Conservation (phyloP, 768 basidiomycete genomes). For the Psilocybe tampanensis region DNA sequence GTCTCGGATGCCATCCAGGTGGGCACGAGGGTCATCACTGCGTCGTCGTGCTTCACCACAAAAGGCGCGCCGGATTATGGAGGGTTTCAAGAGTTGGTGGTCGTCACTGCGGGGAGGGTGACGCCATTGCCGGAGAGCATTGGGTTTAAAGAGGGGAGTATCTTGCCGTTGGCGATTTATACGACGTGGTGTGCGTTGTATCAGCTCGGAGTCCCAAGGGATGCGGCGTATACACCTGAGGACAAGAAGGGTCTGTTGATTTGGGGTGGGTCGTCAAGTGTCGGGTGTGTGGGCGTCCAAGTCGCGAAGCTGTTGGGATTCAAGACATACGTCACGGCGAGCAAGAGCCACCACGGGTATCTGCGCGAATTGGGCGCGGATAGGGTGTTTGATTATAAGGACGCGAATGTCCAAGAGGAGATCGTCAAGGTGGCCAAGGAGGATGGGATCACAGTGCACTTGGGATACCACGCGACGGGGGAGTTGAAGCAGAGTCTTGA, state of each 20-base stretch:
- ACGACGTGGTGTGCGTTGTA: background rate
- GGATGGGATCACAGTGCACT: background rate
- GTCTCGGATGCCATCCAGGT: background rate
- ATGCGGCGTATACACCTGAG: background rate
- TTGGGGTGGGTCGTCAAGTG: background rate
- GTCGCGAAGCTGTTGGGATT: background rate
- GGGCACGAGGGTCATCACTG: background rate
- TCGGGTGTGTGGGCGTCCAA: background rate
- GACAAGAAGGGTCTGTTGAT: background rate
- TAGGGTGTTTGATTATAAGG: background rate
- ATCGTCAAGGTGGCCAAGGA: background rate
- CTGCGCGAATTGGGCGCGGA: background rate
- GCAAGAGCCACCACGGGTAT: background rate
- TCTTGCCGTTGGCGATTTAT: background rate
- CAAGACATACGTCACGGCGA: background rate
- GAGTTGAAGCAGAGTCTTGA: background rate
- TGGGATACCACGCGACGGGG: background rate
- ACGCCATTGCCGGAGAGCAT: background rate
- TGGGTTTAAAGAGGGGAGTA: background rate
- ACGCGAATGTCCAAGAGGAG: background rate
- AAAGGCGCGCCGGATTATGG: background rate
- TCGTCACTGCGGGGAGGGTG: background rate
- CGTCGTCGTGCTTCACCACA: background rate
- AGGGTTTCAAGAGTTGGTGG: background rate
- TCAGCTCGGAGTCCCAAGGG: background rate